Percentiles rank a stretch among this genome's conserved stretches.
Evolutionary conservation across 805 yeast genomes (phyloP).

Genomic region (Metschnikowia reukaufii): DNA sequence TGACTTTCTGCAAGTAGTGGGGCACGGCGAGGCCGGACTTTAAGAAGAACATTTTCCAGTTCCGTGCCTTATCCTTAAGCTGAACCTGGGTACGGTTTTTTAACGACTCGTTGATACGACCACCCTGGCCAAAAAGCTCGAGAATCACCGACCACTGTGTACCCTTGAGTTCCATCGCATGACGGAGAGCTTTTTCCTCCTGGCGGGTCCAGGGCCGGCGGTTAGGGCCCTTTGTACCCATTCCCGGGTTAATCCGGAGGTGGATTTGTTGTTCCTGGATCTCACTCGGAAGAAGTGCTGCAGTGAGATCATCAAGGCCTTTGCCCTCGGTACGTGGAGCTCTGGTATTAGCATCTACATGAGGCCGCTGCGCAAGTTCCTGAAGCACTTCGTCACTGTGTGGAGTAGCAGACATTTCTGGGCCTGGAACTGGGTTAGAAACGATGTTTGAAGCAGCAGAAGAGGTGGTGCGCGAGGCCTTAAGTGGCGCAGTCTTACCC

Average conservation of each 20-base stretch:
- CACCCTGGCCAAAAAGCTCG: slow-evolving; percentile 93
- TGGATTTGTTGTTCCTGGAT: slow-evolving; percentile 45
- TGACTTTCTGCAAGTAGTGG: slow-evolving; percentile 73
- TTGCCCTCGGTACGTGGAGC: slow-evolving; percentile 10
- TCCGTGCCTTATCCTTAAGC: slow-evolving; percentile 93
- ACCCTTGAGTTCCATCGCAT: slow-evolving; percentile 80
- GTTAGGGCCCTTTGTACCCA: slow-evolving; percentile 27
- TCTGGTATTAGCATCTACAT: not conserved
- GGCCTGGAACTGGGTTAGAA: not conserved
- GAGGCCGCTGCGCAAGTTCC: not conserved
- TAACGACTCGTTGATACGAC: slow-evolving; percentile 75
- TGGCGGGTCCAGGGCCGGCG: slow-evolving; percentile 83
- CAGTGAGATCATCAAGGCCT: slow-evolving; percentile 30
- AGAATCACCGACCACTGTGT: slow-evolving; percentile 93
- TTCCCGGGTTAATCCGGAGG: slow-evolving; percentile 34
- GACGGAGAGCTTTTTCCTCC: slow-evolving; percentile 81
- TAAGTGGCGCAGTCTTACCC: slow-evolving; percentile 23
- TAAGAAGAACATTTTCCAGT: slow-evolving; percentile 86
- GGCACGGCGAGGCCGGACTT: slow-evolving; percentile 79
- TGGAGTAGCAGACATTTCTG: slow-evolving; percentile 11
- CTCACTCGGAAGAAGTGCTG: slow-evolving; percentile 42
- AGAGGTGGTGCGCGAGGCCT: not conserved
- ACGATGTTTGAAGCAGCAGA: not conserved
- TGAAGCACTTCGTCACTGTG: slow-evolving; percentile 21
- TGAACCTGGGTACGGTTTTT: slow-evolving; percentile 90